A percentile compares a stretch with the other conserved stretches of the same genome.
Conservation (phyloP, 805 yeast species). For the Candida vaughaniae region DNA sequence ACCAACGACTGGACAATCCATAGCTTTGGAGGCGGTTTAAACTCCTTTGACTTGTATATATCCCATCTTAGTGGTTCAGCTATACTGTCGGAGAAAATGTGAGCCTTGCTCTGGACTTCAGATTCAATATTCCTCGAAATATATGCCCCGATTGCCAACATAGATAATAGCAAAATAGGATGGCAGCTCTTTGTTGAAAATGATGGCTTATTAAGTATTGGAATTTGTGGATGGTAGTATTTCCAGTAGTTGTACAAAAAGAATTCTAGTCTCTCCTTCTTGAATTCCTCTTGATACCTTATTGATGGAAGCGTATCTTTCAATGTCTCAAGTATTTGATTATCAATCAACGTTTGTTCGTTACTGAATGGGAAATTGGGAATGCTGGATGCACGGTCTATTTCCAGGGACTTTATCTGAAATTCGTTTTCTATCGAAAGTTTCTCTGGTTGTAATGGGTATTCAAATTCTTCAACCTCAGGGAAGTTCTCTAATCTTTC, state of each 20-base stretch:
- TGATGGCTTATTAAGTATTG: conserved; percentile 56
- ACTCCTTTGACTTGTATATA: conserved; percentile 63
- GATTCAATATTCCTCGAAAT: conserved; percentile 20
- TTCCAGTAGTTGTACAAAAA: conserved; percentile 45
- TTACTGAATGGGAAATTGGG: conserved; percentile 13
- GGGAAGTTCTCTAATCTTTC: conserved; percentile 11
- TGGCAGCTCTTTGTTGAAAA: conserved; percentile 47
- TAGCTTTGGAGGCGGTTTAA: conserved; percentile 67
- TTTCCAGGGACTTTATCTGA: background rate
- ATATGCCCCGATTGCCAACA: conserved; percentile 55
- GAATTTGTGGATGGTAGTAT: conserved; percentile 54
- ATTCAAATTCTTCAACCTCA: conserved; percentile 13
- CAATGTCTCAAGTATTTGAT: conserved; percentile 6
- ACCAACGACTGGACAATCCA: conserved; percentile 73
- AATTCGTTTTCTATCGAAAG: background rate
- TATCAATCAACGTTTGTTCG: conserved; percentile 9
- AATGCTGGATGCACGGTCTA: background rate
- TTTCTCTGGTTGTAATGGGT: conserved; percentile 7
- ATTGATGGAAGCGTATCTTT: conserved; percentile 11
- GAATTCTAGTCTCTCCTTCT: conserved; percentile 1
- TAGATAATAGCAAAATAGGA: conserved; percentile 48
- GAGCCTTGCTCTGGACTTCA: conserved; percentile 22
- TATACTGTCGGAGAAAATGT: conserved; percentile 32
- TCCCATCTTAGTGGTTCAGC: conserved; percentile 63
- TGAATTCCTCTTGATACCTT: conserved; percentile 11